These are phyloP conservation scores for Fusarium solani-melongenae DNA, from an alignment of 2,329 filamentous ascomycete species.

Conservation along the genomic window DNA sequence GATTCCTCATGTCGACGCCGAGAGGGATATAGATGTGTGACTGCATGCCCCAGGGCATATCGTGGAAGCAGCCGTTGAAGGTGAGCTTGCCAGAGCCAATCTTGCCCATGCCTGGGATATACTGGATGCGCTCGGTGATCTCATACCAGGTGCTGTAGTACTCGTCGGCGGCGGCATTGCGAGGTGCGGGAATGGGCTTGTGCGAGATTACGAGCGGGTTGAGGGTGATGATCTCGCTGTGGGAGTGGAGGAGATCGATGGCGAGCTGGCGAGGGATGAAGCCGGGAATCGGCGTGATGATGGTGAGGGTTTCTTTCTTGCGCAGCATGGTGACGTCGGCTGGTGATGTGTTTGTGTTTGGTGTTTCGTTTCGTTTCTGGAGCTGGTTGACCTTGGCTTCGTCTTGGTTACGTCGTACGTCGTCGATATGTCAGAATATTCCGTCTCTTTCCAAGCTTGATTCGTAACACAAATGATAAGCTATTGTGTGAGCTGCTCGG, in stretches of 20 bases:
- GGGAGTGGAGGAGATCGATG: conserved; percentile 77
- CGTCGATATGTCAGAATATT: neutral
- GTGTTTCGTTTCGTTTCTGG: conserved; percentile 19
- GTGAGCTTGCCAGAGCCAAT: conserved; percentile 73
- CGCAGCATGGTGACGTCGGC: conserved; percentile 58
- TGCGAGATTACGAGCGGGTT: conserved; percentile 75
- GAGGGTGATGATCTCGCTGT: conserved; percentile 76
- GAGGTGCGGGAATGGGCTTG: conserved; percentile 73
- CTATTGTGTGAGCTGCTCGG: conserved; percentile 8
- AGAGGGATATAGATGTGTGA: conserved; percentile 78
- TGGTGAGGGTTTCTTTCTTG: conserved; percentile 74
- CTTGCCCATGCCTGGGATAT: conserved; percentile 73
- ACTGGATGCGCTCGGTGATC: conserved; percentile 75
- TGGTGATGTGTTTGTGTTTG: conserved; percentile 3
- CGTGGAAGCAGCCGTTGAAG: conserved; percentile 78
- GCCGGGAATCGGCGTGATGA: conserved; percentile 75
- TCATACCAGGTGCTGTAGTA: conserved; percentile 82
- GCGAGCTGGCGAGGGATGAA: conserved; percentile 78
- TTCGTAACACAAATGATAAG: neutral
- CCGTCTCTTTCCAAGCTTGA: neutral
- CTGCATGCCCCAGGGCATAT: conserved; percentile 78
- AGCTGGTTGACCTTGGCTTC: neutral
- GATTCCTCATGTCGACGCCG: conserved; percentile 74
- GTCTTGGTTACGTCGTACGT: conserved; percentile 4
- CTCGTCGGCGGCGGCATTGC: conserved; percentile 75